phyloP scores from a whole-genome alignment of 352 stramenopile species.

The Phytophthora pistaciae region DNA sequence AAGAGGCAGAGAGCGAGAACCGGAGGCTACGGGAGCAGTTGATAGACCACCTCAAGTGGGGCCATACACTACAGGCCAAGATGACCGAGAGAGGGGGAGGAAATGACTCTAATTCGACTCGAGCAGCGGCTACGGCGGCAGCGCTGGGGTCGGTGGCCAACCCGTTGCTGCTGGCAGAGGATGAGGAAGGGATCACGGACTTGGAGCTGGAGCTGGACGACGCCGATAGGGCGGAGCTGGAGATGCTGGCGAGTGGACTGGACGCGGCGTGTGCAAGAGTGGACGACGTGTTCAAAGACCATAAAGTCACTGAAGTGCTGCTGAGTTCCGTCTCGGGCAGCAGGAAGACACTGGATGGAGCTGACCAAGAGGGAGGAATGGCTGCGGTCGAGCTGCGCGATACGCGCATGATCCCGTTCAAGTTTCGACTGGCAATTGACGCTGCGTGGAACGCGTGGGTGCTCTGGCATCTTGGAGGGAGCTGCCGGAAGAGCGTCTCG shows the following conservation, averaged over 20 bases:
- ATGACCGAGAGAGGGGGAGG: conserved; percentile 10
- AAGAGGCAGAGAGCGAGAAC: conserved; percentile 36
- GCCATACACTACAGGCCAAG: conserved; percentile 26
- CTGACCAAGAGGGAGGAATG: conserved; percentile 7
- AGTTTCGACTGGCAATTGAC: conserved; percentile 38
- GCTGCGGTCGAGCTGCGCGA: conserved; percentile 33
- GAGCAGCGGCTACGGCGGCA: conserved; percentile 10
- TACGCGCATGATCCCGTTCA: conserved; percentile 38
- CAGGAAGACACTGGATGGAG: conserved; percentile 21
- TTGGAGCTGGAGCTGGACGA: conserved; percentile 35
- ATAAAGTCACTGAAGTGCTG: conserved; percentile 9
- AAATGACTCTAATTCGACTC: conserved; percentile 6
- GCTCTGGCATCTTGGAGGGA: conserved; percentile 41
- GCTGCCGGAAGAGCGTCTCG: conserved; percentile 39
- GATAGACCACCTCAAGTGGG: conserved; percentile 29
- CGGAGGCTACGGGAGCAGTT: conserved; percentile 23
- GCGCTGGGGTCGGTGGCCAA: conserved; percentile 23
- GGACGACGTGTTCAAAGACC: conserved; percentile 29
- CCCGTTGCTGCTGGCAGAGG: conserved; percentile 28
- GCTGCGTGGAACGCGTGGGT: conserved; percentile 48
- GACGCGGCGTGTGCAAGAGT: conserved; percentile 30
- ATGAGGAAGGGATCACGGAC: conserved; percentile 37
- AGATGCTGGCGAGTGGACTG: conserved; percentile 38
- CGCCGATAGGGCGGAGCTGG: conserved; percentile 29
- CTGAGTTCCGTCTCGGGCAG: conserved; percentile 15